Evolutionary conservation across 2,329 filamentous ascomycete species (phyloP), one percentile per base, ranked within the genome.

Genomic region (Cladosporium colombiae): DNA sequence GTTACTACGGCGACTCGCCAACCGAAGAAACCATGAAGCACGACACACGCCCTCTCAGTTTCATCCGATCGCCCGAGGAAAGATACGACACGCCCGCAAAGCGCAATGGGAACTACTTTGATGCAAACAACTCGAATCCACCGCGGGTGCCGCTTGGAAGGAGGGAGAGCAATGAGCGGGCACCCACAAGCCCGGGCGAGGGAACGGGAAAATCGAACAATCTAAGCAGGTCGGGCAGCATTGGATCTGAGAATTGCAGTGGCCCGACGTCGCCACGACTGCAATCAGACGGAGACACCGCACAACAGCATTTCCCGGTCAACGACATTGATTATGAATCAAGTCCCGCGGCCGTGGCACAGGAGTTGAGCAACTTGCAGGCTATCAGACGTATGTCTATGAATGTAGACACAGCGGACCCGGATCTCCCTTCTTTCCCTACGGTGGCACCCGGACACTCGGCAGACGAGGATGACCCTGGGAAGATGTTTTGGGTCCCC

Each of bases 401-500:
- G 93, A 93, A 96, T 76, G 91, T 96, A 7, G 85, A 87, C 70
- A 84, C 82, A 6, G 81, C 85, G 29, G 81, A 96, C 73, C 87
- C 91, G 0, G 91, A 96, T 76, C 82, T 96, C 70, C 88, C 92
- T 16, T 89, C 89, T 2, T 86, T 76, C 40, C 89, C 91, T 2
- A 85, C 89, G 21, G 85, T 89, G 68, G 89, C 91, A 21, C 91
- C 91, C 1, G 88, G 84, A 2, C 86, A 78, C 46, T 70, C 88
- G 35, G 86, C 87, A 67, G 90, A 92, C 68, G 93, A 96, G 76
- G 90, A 93, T 72, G 94, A 98, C 75, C 88, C 92, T 8, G 93
- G 93, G 2, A 87, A 93, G 68, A 81, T 98, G 66, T 91, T 98
- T 70, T 99, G 95, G 95, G 95, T 99, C 6, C 95, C 95, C 5